These are phyloP conservation scores for Nicotiana otophora DNA, from an alignment of 257 asterid species.

Conservation along the genomic window DNA sequence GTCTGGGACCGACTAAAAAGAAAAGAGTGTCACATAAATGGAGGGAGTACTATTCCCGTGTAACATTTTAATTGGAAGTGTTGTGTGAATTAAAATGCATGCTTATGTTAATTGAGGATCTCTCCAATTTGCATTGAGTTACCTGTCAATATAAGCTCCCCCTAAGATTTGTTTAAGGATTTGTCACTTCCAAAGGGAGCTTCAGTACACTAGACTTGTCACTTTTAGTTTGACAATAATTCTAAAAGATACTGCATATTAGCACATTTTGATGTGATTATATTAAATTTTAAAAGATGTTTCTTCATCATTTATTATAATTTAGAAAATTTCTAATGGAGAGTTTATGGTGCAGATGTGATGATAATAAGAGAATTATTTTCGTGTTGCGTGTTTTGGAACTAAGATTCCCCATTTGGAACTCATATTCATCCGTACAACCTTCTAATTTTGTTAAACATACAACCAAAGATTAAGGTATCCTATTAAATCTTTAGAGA, in stretches of 20 bases:
- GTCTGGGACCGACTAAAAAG: too few relatives aligned
- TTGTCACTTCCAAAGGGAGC: neutral
- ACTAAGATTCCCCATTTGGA: neutral
- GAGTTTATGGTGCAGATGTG: neutral
- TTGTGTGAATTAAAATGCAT: neutral
- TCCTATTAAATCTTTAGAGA: neutral
- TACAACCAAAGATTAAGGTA: neutral
- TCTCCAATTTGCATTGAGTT: neutral
- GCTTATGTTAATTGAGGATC: constrained; percentile 2
- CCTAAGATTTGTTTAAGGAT: neutral
- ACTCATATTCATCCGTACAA: neutral
- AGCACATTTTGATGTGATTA: neutral
- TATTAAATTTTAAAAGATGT: neutral
- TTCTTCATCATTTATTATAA: neutral
- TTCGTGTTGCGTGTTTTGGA: neutral
- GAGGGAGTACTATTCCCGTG: neutral
- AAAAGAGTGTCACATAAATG: too few relatives aligned
- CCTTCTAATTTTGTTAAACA: neutral
- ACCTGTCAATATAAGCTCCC: neutral
- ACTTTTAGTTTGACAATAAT: neutral
- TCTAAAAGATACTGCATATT: neutral
- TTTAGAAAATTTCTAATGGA: neutral
- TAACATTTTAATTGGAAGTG: neutral
- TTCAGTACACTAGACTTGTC: neutral
- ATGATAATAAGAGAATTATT: neutral